Conservation (phyloP, 192 early-diverging fungal genomes). For the Umbelopsis vinacea region DNA sequence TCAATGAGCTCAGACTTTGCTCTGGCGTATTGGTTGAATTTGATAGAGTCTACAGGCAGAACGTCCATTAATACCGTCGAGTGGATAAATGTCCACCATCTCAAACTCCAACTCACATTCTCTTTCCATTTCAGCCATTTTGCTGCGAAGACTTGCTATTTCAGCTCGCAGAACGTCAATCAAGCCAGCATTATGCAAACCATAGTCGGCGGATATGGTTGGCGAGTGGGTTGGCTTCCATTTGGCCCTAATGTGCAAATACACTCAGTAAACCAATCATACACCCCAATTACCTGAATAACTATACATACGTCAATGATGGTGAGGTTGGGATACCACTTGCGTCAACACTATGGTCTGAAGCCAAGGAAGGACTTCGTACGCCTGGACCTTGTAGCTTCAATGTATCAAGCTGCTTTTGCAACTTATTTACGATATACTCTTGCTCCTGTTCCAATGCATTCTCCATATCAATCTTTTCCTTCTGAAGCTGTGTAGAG, state of each 20-base stretch:
- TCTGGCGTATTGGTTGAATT: constrained; percentile 19
- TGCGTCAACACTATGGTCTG: constrained; percentile 16
- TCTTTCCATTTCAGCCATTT: constrained; percentile 40
- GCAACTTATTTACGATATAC: constrained; percentile 87
- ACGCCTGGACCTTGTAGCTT: constrained; percentile 40
- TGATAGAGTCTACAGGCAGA: constrained; percentile 8
- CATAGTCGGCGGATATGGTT: constrained; percentile 13
- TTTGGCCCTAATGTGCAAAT: constrained; percentile 29
- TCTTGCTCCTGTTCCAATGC: constrained; percentile 93
- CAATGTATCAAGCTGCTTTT: constrained; percentile 75
- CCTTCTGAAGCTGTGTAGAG: constrained; percentile 70
- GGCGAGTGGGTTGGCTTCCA: constrained; percentile 35
- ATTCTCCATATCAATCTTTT: constrained; percentile 90
- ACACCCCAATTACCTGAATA: background rate
- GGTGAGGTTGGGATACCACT: constrained; percentile 27
- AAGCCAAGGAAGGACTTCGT: constrained; percentile 15
- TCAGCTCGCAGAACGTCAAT: constrained; percentile 36
- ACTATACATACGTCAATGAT: constrained; percentile 20
- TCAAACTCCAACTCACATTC: constrained; percentile 35
- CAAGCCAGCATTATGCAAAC: constrained; percentile 25
- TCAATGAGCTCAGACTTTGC: constrained; percentile 26
- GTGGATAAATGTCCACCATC: background rate
- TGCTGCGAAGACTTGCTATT: constrained; percentile 29
- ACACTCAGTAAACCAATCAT: background rate
- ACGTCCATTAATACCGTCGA: too few relatives aligned